Evolutionary conservation across 2,329 filamentous ascomycete species (phyloP), one percentile per base, ranked within the genome.

Genomic region (Fusarium floridanum): DNA sequence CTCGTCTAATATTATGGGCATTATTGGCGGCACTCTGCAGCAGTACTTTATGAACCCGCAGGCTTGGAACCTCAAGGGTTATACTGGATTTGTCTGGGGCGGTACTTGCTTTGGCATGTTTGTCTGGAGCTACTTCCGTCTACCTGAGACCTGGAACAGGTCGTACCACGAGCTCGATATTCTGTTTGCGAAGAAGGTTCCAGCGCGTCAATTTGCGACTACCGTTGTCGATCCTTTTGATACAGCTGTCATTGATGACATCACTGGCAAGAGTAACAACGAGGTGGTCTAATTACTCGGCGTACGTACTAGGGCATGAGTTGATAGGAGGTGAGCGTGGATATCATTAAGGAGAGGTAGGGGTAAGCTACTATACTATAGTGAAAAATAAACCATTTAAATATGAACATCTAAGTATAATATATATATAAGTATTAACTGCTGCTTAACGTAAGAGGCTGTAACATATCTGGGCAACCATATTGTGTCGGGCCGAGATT

Each of bases 61-160:
- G 6, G 77, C 77, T 20, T 76, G 74, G 70, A 82, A 86, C 68
- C 81, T 83, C 72, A 80, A 73, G 82, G 84, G 80, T 2, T 78
- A 80, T 43, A 78, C 78, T 29, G 88, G 88, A 6, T 79, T 80
- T 64, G 50, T 78, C 41, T 78, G 76, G 76, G 72, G 70, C 6
- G 57, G 57, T 20, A 75, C 72, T 12, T 66, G 67, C 29, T 68
- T 75, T n/a, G 9, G 67, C 39, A 72, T 77, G 24, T 74, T 78
- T 43, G 50, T 76, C 57, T 81, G 78, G 79, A 79, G 87, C 74
- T 86, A 84, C 71, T 83, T 87, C 77, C 86, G 85, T 39, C 78
- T 88, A 12, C 87, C 86, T 14, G 88, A 90, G 79, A 85, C n/a
- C 87, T 64, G 60, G 68, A 61, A 71, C 48, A 36, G 68, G 27